These are phyloP conservation scores for Dactylellina cionopaga DNA, from an alignment of 2,329 filamentous ascomycete species.

Conservation along the genomic window DNA sequence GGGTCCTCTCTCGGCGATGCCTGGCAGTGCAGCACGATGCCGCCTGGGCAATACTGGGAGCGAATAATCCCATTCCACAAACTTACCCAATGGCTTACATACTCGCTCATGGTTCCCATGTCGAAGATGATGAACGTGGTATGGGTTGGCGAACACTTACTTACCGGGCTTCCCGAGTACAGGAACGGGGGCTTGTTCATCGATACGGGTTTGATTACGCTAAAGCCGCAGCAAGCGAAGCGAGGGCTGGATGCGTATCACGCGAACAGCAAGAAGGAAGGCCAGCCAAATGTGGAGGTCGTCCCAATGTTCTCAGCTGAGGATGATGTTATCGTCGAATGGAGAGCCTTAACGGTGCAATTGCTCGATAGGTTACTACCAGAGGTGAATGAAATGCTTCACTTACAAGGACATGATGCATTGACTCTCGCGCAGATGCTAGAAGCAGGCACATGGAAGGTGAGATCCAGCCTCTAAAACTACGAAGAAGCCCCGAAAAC, in stretches of 20 bases:
- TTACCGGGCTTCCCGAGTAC: slow-evolving; percentile 91
- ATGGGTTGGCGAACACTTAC: slow-evolving; percentile 80
- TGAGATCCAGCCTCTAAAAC: slow-evolving; percentile 62
- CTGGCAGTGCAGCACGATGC: slow-evolving; percentile 89
- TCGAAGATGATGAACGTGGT: slow-evolving; percentile 80
- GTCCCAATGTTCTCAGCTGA: slow-evolving; percentile 77
- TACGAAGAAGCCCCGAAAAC: neutral
- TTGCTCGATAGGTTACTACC: slow-evolving; percentile 76
- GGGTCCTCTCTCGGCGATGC: slow-evolving; percentile 89
- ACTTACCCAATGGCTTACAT: slow-evolving; percentile 92
- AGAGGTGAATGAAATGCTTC: slow-evolving; percentile 75
- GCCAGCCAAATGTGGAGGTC: slow-evolving; percentile 76
- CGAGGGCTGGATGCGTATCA: slow-evolving; percentile 76
- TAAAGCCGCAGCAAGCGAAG: slow-evolving; percentile 76
- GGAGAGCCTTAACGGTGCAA: slow-evolving; percentile 78
- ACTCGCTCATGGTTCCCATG: slow-evolving; percentile 93
- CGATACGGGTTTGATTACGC: slow-evolving; percentile 79
- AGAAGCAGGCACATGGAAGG: slow-evolving; percentile 98
- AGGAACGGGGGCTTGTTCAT: slow-evolving; percentile 90
- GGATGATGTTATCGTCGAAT: slow-evolving; percentile 82
- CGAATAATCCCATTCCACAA: slow-evolving; percentile 92
- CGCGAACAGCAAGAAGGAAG: slow-evolving; percentile 76
- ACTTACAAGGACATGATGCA: slow-evolving; percentile 74
- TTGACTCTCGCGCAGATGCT: slow-evolving; percentile 87
- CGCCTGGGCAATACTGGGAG: slow-evolving; percentile 76